Evolutionary conservation across 2,329 filamentous ascomycete genomes (phyloP).

Genomic region (Calonectria naviculata): DNA sequence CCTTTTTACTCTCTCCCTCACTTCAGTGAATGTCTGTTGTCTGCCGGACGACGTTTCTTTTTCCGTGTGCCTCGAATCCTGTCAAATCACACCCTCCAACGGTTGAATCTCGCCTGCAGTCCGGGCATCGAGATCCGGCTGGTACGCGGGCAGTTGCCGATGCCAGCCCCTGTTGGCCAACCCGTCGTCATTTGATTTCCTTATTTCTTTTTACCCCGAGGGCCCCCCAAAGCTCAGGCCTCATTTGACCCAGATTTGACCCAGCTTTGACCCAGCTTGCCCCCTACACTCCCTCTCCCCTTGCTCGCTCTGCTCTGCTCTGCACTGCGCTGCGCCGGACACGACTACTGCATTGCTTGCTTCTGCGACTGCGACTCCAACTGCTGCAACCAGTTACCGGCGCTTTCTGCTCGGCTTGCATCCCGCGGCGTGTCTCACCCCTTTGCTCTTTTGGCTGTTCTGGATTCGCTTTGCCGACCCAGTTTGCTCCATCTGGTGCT

Average conservation of each 20-base stretch:
- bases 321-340: not conserved
- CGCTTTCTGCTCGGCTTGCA: not conserved
- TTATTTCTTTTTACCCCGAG: slow-evolving; percentile 24
- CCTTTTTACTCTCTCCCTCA: slow-evolving; percentile 26
- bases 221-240: slow-evolving; percentile 9
- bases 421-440: slow-evolving; percentile 9
- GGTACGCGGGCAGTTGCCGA: slow-evolving; percentile 9
- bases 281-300: not conserved
- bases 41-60: not conserved
- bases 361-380: not conserved
- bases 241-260: not conserved
- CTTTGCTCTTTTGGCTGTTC: not conserved
- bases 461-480: slow-evolving; percentile 5
- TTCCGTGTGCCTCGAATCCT: not conserved
- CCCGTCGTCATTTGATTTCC: slow-evolving; percentile 16
- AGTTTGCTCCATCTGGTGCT: not conserved
- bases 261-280: not conserved
- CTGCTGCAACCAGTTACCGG: not conserved
- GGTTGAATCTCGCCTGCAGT: slow-evolving; percentile 1
- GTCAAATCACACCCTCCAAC: slow-evolving; percentile 13
- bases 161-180: slow-evolving; percentile 6
- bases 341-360: slow-evolving; percentile 2
- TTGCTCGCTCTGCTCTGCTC: not conserved
- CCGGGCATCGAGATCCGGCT: not conserved
- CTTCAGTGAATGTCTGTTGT: slow-evolving; percentile 5